Base-by-base conservation (phyloP, 208 protist genomes). In the Acanthamoeba triangularis region DNA sequence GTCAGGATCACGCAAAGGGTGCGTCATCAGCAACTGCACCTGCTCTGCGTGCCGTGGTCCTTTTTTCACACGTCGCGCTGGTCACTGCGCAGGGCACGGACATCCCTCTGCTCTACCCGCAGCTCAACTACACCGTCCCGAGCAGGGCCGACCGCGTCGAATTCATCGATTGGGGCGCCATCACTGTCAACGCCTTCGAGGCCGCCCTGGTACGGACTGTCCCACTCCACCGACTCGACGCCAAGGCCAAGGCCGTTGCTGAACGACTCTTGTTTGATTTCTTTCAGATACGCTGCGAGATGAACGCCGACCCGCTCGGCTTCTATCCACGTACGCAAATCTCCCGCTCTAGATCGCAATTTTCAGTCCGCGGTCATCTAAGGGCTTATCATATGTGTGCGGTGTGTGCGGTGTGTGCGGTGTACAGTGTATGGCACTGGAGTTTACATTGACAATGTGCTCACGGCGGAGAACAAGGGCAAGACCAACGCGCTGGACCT, bases 401-500 rank as follows among this genome's bases (percentile, higher is more conserved):
- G n/a, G 49, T 52, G 28, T 44, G 30, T 80, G n/a, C 23, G 2
- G 14, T 80, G 33, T 7, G 6, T 33, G 72, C 2, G 7, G 7
- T 4, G 49, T 11, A 52, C 49, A 80, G 72, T 80, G 72, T 65
- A 37, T 33, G 94, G 94, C 5, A 59, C 87, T 3, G 94, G 94
- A 8, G 37, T 87, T 1, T 96, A 80, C 28, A 95, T 96, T 1
- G 95, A 96, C 20, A 49, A 96, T 47, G 95, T 96, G 56, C 69
- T 96, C 52, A 88, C 67, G 1, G 93, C 95, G n/a, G 84, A 96
- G 87, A 96, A 96, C 56, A 96, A 88, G 30, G 94, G 47, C 59
- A 91, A 96, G 7, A 96, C 95, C 41, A 52, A 72, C 41, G 95
- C 95, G 8, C 23, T 49, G 13, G 90, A 96, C 54, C 33, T 85